phyloP scores from a whole-genome alignment of 768 basidiomycete genomes.

The Kwoniella pini region DNA sequence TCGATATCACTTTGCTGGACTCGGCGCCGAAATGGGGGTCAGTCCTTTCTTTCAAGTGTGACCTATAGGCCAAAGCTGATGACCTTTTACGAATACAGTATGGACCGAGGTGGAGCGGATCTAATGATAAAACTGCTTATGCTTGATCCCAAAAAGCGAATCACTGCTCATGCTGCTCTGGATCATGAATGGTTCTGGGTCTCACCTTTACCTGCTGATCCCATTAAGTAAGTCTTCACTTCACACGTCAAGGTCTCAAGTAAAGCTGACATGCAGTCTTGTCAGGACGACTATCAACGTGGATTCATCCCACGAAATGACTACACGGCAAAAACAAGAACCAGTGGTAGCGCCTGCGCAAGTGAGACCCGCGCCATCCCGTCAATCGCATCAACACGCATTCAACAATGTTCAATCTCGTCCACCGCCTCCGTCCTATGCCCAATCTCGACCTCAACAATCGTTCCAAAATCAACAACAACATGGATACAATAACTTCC shows the following conservation, averaged over 20 bases:
- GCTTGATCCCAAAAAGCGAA: constrained; percentile 78
- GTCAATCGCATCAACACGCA: not conserved
- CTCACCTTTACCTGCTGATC: constrained; percentile 67
- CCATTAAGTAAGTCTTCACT: constrained; percentile 51
- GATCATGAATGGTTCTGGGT: constrained; percentile 96
- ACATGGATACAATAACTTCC: constrained; percentile 2
- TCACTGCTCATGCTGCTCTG: constrained; percentile 81
- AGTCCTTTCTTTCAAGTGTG: constrained; percentile 4
- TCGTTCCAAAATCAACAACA: not conserved
- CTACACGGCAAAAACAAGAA: constrained; percentile 24
- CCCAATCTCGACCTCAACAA: not conserved
- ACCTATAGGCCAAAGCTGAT: no score
- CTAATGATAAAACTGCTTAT: constrained; percentile 77
- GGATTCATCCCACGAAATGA: constrained; percentile 49
- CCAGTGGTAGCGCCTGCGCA: constrained; percentile 6
- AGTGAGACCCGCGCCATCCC: not conserved
- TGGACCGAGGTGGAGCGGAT: constrained; percentile 73
- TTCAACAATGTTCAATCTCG: constrained; percentile 1
- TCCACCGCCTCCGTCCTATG: not conserved
- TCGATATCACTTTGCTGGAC: constrained; percentile 28
- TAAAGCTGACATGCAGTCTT: constrained; percentile 5
- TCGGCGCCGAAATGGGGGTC: constrained; percentile 30
- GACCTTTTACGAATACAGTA: constrained; percentile 27
- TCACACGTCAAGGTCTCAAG: no score
- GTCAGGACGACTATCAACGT: constrained; percentile 33